phyloP scores from a whole-genome alignment of 2,329 filamentous ascomycete genomes.

The Aspergillus spinulosporus region DNA sequence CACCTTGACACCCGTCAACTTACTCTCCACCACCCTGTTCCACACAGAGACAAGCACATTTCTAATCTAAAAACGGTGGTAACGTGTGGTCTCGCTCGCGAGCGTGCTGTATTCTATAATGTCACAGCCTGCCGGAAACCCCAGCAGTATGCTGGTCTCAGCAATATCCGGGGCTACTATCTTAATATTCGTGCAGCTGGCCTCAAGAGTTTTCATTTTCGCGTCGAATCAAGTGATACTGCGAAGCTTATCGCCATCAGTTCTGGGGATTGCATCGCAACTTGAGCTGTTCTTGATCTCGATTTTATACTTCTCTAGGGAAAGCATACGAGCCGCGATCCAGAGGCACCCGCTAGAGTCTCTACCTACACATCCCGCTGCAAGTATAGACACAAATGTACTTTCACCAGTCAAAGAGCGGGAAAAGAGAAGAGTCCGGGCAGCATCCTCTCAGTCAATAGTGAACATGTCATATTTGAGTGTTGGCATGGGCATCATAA shows the following conservation, averaged over 20 bases:
- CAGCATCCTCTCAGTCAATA: constrained; percentile 63
- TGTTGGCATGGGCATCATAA: constrained; percentile 64
- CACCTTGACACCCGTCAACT: too few species aligned
- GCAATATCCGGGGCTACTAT: constrained; percentile 73
- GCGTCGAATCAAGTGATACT: constrained; percentile 87
- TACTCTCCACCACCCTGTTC: too few species aligned
- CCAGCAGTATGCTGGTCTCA: constrained; percentile 28
- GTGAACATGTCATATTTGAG: constrained; percentile 87
- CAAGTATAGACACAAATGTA: constrained; percentile 17
- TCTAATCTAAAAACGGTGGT: too few species aligned
- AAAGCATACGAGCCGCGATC: constrained; percentile 86
- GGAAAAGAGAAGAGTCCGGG: constrained; percentile 24
- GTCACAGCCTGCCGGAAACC: constrained; percentile 22
- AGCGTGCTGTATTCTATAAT: constrained; percentile 12
- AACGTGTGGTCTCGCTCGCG: not conserved
- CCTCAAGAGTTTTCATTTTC: constrained; percentile 86
- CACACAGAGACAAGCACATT: too few species aligned
- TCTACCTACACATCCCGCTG: constrained; percentile 10
- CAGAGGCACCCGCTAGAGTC: constrained; percentile 67
- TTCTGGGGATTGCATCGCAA: constrained; percentile 83
- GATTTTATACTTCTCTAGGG: constrained; percentile 90
- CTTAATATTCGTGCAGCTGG: constrained; percentile 83
- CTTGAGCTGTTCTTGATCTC: constrained; percentile 91
- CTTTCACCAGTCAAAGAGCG: constrained; percentile 12
- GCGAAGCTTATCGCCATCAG: constrained; percentile 78